Percentiles rank a stretch among this genome's conserved stretches.
Conservation (phyloP, 2,329 filamentous ascomycete species). For the Trichoderma atroviride region DNA sequence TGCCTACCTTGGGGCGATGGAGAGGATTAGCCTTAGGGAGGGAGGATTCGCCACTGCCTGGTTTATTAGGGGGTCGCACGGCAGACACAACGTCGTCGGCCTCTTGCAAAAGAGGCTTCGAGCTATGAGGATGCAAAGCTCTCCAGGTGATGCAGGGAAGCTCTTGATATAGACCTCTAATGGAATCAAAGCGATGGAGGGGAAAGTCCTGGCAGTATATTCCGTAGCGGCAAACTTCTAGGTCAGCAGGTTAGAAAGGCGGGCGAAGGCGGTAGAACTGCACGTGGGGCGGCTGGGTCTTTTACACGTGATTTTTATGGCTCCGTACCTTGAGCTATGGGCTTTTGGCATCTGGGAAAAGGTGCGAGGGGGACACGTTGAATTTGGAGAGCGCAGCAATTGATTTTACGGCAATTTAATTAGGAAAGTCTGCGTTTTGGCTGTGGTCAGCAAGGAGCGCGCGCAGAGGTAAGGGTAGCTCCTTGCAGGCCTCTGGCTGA, state of each 20-base stretch:
- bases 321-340: background rate
- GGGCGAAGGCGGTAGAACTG: slow-evolving; percentile 27
- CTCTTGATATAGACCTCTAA: background rate
- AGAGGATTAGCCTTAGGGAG: slow-evolving; percentile 6
- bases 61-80: slow-evolving; percentile 8
- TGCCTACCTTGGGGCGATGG: slow-evolving; percentile 10
- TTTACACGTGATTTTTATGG: slow-evolving; percentile 22
- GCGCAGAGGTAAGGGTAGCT: background rate
- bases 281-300: slow-evolving; percentile 25
- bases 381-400: background rate
- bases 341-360: background rate
- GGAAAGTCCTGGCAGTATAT: slow-evolving; percentile 14
- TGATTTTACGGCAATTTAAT: background rate
- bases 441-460: background rate
- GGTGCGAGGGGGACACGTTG: background rate
- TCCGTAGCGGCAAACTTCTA: slow-evolving; percentile 19
- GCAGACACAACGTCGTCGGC: slow-evolving; percentile 3
- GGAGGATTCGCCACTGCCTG: slow-evolving; percentile 4
- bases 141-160: background rate
- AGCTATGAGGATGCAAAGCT: background rate
- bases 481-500: background rate
- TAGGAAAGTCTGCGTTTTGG: background rate
- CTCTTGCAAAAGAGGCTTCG: background rate
- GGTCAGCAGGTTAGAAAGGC: slow-evolving; percentile 25
- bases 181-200: slow-evolving; percentile 12